Evolutionary conservation across 73 alveolate genomes (phyloP).

Genomic region (Paramecium octaurelia): DNA sequence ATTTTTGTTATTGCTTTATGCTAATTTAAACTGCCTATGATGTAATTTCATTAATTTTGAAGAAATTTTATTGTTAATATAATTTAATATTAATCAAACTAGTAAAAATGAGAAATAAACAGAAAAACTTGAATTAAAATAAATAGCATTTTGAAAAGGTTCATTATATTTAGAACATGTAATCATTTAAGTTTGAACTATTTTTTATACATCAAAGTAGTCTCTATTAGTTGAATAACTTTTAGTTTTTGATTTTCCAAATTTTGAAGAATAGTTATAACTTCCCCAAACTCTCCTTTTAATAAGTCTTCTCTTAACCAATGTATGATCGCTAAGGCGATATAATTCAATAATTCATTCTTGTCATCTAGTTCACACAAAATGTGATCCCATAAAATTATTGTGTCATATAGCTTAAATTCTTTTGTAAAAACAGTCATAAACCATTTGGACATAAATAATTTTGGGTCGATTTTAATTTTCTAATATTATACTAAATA

Average conservation of each 20-base stretch:
- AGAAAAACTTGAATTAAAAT: background rate
- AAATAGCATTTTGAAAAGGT: background rate
- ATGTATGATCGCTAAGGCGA: constrained; percentile 2
- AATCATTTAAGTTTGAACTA: constrained; percentile 14
- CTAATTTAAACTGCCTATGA: background rate
- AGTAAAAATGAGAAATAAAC: background rate
- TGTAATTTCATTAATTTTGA: background rate
- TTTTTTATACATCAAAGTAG: constrained; percentile 19
- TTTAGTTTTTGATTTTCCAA: background rate
- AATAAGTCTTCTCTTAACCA: constrained; percentile 19
- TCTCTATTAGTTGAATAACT: background rate
- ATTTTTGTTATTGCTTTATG: background rate
- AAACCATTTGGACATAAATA: constrained; percentile 51
- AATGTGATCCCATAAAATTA: constrained; percentile 50
- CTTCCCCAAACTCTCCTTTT: constrained; percentile 36
- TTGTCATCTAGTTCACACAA: constrained; percentile 37
- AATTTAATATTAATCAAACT: background rate
- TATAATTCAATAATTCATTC: constrained; percentile 5
- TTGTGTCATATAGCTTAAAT: constrained; percentile 32
- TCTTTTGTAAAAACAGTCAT: constrained; percentile 45
- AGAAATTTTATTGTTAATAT: background rate
- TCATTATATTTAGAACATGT: background rate
- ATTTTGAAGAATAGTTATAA: background rate
- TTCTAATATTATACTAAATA: background rate
- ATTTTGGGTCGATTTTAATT: constrained; percentile 43